Conservation (phyloP, 2,329 filamentous ascomycete genomes). For the Botryotinia calthae region DNA sequence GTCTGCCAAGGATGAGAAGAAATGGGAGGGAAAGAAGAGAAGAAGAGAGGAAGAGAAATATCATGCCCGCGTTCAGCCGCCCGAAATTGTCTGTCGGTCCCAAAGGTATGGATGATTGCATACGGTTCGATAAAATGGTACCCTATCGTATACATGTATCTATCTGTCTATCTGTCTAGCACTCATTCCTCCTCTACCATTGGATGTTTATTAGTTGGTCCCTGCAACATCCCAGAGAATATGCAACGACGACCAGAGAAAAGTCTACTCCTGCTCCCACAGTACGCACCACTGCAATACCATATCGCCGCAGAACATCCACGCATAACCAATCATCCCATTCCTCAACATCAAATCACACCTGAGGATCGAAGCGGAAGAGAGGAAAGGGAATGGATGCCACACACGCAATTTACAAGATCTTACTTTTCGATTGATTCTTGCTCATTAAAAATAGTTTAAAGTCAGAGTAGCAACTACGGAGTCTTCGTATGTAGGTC, state of each 20-base stretch:
- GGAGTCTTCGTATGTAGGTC: too few species aligned
- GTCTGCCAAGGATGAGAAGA: not conserved
- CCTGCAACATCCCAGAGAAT: not conserved
- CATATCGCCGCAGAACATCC: not conserved
- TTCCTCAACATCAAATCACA: not conserved
- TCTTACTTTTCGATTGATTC: not conserved
- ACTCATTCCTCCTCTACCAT: not conserved
- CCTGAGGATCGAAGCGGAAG: not conserved
- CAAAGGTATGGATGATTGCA: not conserved
- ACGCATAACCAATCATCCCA: not conserved
- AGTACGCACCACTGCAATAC: too few species aligned
- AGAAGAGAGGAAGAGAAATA: not conserved
- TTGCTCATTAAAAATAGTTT: not conserved
- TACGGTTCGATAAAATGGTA: not conserved
- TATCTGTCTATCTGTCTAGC: not conserved
- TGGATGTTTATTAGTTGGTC: not conserved
- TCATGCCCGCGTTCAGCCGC: not conserved
- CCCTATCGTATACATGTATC: not conserved
- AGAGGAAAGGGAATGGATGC: not conserved
- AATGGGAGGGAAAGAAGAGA: not conserved
- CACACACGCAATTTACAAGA: not conserved
- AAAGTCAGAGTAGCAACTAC: not conserved
- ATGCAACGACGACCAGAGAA: not conserved
- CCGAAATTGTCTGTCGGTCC: not conserved
- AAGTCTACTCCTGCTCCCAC: not conserved